Base-by-base conservation (phyloP, 169 alveolate species). In the Plasmodium cynomolgi region DNA sequence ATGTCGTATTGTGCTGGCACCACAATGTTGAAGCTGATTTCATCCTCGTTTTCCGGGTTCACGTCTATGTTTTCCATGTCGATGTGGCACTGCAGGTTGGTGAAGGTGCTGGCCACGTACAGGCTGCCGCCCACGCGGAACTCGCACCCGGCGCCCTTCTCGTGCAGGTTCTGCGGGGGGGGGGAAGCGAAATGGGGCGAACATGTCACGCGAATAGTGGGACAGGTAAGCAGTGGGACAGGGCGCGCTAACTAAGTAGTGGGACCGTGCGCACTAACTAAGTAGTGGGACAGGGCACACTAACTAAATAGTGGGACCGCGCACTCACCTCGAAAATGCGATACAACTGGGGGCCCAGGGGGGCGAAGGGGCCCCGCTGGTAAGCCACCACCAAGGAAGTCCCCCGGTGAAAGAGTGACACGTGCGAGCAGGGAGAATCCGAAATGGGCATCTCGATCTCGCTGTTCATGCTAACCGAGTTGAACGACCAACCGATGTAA, bases 401-500 rank as follows among this genome's bases (percentile, higher is more conserved):
- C 9, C 62, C 72, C 17, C 1, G 34, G 11, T 74, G 54, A 50
- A 68, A 13, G 23, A 54, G 9, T 3, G 93, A 74, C 1, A 85
- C 93, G 11, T 34, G 79, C 3, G 84, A 85, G 23, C 93, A 85
- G 0, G 84, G 34, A 1, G 54, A 23, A 15, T 74, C 84, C 13
- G 85, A 44, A 68, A 85, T 47, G 56, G 23, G 29, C 58, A 31
- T 34, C 31, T n/a, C 62, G 11, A 85, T 74, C 7, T 85, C 93
- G 23, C 58, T 77, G 29, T 85, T 85, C 31, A 85, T 73, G 56
- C 23, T 75, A 9, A 37, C 7, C 0, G 80, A 85, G 56, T 85
- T 85, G 62, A 85, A 85, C 0, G 85, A 74, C 93, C 93, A 85
- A 1, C 85, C 83, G 17, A 85, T 74, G 31, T 85, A 85, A 75